Evolutionary conservation across 306 rosid genomes (phyloP), one percentile per base, ranked within the genome.

Genomic region (Rubus idaeus): DNA sequence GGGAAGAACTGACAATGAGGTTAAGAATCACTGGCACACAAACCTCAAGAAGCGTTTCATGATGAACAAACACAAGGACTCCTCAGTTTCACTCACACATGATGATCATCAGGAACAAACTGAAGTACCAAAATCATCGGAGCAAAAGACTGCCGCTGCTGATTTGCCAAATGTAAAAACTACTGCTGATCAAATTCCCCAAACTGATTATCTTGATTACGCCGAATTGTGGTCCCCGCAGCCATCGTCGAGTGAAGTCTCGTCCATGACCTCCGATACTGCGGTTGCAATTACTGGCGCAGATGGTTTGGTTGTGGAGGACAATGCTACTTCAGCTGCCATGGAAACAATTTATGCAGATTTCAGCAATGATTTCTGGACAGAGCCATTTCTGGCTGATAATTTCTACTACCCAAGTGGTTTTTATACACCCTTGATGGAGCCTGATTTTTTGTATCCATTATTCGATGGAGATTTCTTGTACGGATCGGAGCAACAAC

Each of bases 1-100:
- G 0, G 96, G 97, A 52, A 86, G 97, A 82, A 92, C 91, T 1
- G 97, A 92, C 72, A 92, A 92, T n/a, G 96, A 90, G 52, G 79
- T 92, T 7, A 92, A 92, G 52, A 92, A 92, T 44, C 82, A 85
- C 53, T 92, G 97, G 97, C 88, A 92, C 71, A 80, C 96, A 11
- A 65, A 52, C 49, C 87, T 90, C 17, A 90, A 89, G 80, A 92
- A 86, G 51, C 87, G 84, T 45, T 65, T 65, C 1, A 26, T 30
- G 17, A n/a, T 44, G 6, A 56, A 70, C 57, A 63, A 65, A 37
- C 78, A 18, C 46, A 37, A 16, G n/a, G 3, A 20, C 35, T 75
- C 78, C 21, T 61, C 75, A 11, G 37, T 21, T 51, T 42, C 57
- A 44, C 39, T 61, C 46, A 45, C 30, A 74, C 42, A 26, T 26